phyloP scores from a whole-genome alignment of 192 early-diverging fungal genomes.

The Podochytrium sp. region DNA sequence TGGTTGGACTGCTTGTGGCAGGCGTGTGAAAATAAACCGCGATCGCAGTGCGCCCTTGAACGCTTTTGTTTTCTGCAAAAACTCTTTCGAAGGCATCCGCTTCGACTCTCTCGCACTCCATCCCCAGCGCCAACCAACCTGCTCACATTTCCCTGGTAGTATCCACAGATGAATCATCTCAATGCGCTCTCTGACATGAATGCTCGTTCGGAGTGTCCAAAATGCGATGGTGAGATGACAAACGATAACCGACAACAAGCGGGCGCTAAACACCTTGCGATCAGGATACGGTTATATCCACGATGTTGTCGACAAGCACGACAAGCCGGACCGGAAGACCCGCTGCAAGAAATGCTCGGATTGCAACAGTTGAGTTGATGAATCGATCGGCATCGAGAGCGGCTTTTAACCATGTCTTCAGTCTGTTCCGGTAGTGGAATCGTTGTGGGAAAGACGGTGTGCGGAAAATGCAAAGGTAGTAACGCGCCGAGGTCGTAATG shows the following conservation, averaged over 20 bases:
- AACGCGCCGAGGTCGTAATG: no score
- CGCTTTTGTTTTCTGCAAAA: no score
- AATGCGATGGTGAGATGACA: constrained; percentile 34
- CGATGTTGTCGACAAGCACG: constrained; percentile 25
- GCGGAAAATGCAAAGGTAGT: constrained; percentile 26
- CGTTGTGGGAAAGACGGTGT: constrained; percentile 25
- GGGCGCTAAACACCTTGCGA: not conserved
- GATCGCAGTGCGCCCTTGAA: no score
- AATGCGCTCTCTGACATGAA: constrained; percentile 30
- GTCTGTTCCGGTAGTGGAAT: constrained; percentile 30
- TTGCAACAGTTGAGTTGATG: constrained; percentile 14
- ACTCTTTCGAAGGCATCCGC: no score
- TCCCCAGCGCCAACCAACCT: no score
- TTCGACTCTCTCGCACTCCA: no score
- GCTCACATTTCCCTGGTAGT: no score
- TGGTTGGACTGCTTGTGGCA: no score
- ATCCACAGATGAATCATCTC: no score
- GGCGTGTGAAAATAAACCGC: no score
- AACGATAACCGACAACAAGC: no score
- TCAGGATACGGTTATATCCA: constrained; percentile 33
- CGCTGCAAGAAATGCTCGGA: constrained; percentile 32
- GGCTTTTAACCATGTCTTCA: not conserved
- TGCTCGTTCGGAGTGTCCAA: constrained; percentile 24
- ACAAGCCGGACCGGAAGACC: constrained; percentile 17
- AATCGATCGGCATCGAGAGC: not conserved